Conservation (phyloP, 352 stramenopile genomes). For the Stramenopiles sp. region DNA sequence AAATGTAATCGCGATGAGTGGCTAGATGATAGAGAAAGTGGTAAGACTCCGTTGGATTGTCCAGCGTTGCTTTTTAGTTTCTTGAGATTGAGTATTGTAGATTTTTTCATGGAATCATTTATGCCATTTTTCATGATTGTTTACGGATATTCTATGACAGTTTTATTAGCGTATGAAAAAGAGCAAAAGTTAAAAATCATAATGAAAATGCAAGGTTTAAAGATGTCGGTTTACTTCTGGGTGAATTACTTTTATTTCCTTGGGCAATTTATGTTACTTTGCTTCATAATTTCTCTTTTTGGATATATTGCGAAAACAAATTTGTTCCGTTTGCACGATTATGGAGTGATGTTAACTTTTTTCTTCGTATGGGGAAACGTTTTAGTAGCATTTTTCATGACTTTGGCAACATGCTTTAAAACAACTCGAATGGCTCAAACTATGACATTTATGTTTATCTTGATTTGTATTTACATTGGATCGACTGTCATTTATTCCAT, state of each 20-base stretch:
- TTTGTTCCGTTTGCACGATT: neutral
- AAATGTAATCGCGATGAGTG: neutral
- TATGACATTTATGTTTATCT: neutral
- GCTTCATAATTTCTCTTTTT: neutral
- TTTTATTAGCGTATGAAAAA: neutral
- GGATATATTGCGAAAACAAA: neutral
- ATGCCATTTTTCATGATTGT: neutral
- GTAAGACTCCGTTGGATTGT: neutral
- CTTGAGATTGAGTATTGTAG: neutral
- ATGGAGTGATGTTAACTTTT: neutral
- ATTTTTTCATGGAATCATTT: neutral
- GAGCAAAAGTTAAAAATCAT: neutral
- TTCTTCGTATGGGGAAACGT: neutral
- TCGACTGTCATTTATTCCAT: neutral
- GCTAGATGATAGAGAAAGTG: neutral
- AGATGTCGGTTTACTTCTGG: neutral
- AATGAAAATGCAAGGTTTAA: constrained; percentile 8
- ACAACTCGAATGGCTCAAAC: neutral
- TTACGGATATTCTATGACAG: neutral
- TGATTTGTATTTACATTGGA: neutral
- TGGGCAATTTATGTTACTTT: neutral
- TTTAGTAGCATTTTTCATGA: neutral
- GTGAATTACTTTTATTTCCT: neutral
- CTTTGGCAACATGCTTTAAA: neutral
- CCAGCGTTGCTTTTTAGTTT: neutral